Evolutionary conservation across 352 stramenopile genomes (phyloP).

Genomic region (Halophytophthora batemanensis): DNA sequence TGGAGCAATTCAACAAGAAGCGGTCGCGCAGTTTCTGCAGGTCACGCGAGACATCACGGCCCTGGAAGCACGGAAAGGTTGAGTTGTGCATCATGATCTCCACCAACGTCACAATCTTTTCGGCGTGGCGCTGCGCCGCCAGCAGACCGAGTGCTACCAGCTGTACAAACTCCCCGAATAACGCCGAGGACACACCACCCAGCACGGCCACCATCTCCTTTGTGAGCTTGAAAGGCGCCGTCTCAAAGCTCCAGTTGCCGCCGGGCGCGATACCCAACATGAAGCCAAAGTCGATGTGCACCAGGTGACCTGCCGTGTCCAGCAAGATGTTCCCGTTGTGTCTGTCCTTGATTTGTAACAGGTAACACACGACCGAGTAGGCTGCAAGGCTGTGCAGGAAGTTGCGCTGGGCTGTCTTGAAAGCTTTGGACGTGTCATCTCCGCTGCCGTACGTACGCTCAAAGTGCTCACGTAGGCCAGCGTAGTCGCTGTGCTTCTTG

Average conservation of each 20-base stretch:
- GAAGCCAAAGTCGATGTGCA: constrained; percentile 98
- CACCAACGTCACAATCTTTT: constrained; percentile 67
- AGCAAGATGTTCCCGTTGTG: constrained; percentile 98
- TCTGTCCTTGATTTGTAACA: constrained; percentile 92
- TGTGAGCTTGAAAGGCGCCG: constrained; percentile 95
- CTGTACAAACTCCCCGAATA: constrained; percentile 73
- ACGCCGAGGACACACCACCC: constrained; percentile 47
- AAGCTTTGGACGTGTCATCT: constrained; percentile 32
- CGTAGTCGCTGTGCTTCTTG: constrained; percentile 89
- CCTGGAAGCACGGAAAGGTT: constrained; percentile 73
- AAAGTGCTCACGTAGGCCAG: constrained; percentile 89
- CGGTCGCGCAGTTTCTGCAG: constrained; percentile 67
- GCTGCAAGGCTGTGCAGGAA: constrained; percentile 70
- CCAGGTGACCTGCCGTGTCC: constrained; percentile 84
- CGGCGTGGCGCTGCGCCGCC: constrained; percentile 49
- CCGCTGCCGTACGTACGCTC: constrained; percentile 80
- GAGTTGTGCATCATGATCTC: constrained; percentile 86
- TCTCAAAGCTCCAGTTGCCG: constrained; percentile 91
- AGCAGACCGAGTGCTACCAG: constrained; percentile 55
- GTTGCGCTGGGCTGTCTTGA: constrained; percentile 52
- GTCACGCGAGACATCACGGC: constrained; percentile 88
- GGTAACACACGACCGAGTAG: constrained; percentile 78
- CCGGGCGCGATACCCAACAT: constrained; percentile 93
- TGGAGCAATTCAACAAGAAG: constrained; percentile 55
- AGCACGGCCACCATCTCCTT: constrained; percentile 94